These are phyloP conservation scores for Fusarium piperis DNA, from an alignment of 2,329 filamentous ascomycete species.

Conservation along the genomic window DNA sequence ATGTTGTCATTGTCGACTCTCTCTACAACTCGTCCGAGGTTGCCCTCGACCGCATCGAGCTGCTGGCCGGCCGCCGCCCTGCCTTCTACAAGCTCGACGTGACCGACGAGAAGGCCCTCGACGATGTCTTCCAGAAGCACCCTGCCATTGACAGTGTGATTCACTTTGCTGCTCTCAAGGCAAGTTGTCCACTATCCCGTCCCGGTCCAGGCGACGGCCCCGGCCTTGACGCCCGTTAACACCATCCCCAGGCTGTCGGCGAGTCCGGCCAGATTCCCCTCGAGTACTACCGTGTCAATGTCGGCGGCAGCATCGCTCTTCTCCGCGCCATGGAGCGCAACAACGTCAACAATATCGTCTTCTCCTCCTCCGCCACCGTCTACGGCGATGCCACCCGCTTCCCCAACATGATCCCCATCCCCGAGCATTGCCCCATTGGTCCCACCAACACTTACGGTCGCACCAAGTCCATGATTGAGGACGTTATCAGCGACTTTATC, in stretches of 20 bases:
- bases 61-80: conserved; percentile 89
- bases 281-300: conserved; percentile 98
- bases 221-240: conserved; percentile 11
- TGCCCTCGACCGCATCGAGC: conserved; percentile 92
- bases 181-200: conserved; percentile 48
- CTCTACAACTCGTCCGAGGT: conserved; percentile 97
- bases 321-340: conserved; percentile 87
- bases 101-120: conserved; percentile 83
- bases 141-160: conserved; percentile 98
- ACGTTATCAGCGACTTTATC: conserved; percentile 90
- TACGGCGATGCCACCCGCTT: conserved; percentile 98
- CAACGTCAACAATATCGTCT: conserved; percentile 96
- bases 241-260: conserved; percentile 79
- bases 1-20: conserved; percentile 96
- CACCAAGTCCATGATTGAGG: conserved; percentile 93
- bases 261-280: conserved; percentile 94
- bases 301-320: conserved; percentile 88
- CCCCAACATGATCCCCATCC: conserved; percentile 98
- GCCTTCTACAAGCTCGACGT: conserved; percentile 88
- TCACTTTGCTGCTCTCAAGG: conserved; percentile 98
- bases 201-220: not conserved
- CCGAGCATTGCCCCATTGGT: conserved; percentile 93
- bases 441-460: conserved; percentile 98
- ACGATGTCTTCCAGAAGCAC: conserved; percentile 88
- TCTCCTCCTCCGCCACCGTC: conserved; percentile 97